Evolutionary conservation across 768 basidiomycete genomes (phyloP), one percentile per base, ranked within the genome.

Genomic region (Hydnomerulius pinastri): DNA sequence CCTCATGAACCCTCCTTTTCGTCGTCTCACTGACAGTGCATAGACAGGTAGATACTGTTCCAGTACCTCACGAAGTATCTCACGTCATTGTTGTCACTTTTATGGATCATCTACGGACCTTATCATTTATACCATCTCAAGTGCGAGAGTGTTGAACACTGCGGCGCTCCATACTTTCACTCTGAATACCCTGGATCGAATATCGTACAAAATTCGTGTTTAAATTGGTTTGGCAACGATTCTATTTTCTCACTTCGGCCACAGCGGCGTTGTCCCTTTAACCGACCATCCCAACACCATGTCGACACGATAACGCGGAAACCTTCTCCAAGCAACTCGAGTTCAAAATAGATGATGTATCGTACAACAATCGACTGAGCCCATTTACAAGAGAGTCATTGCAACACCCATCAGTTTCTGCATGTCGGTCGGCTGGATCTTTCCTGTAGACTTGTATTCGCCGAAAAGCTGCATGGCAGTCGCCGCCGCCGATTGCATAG

Each of bases 401-500:
- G 63, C 66, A 10, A 68, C 50, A 0, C 50, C 41, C 54, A 70
- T 64, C 2, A 68, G 53, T 6, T 38, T 40, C 3, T 55, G 46
- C 65, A 69, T 68, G 49, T 70, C 68, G 0, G 57, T n/a, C 21
- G 68, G n/a, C 11, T 70, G 61, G 4, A 70, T 48, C 50, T 57
- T 55, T 2, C 66, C 66, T 9, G 54, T 56, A 20, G 36, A 44
- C 49, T 68, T 41, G 48, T 66, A 68, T 40, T 68, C 36, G 0
- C 33, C 0, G 11, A 58, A 66, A 9, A 68, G 28, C 40, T 66
- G 43, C 66, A 68, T 68, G 18, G 66, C 68, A 4, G 54, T 62
- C 33, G 61, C 57, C 24, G 66, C 66, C 18, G 66, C 66, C 0
- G 68, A 57, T 45, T 68, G 66, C 66, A 70, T 68, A 20, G 66